A percentile compares a stretch with the other conserved stretches of the same genome.
Conservation (phyloP, 192 early-diverging fungal genomes). For the Entomortierella beljakovae region DNA sequence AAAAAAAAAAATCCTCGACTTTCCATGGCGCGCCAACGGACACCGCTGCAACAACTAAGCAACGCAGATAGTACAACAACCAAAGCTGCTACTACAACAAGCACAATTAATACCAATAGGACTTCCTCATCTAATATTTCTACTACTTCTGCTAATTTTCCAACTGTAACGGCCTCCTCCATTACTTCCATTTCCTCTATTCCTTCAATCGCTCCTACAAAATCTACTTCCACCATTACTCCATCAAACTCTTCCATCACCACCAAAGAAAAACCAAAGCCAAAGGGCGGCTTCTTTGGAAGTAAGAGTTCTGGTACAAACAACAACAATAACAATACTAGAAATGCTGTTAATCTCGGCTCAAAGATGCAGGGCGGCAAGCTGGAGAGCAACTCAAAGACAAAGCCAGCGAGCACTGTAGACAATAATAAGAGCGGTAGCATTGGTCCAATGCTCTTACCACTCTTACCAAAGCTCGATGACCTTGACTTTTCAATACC, state of each 20-base stretch:
- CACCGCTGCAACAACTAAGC: constrained; percentile 12
- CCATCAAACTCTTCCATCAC: not conserved
- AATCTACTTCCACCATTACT: constrained; percentile 7
- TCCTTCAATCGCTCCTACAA: constrained; percentile 11
- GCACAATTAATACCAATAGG: constrained; percentile 9
- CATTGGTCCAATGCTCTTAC: constrained; percentile 11
- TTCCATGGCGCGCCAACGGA: constrained; percentile 22
- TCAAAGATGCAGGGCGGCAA: constrained; percentile 5
- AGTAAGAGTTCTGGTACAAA: constrained; percentile 8
- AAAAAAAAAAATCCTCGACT: not conserved
- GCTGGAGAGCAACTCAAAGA: constrained; percentile 5
- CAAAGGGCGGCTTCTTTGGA: constrained; percentile 6
- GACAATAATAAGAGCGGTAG: not conserved
- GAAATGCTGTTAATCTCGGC: not conserved
- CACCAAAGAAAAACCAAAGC: not conserved
- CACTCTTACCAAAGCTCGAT: constrained; percentile 25
- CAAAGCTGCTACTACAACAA: not conserved
- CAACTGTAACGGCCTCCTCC: constrained; percentile 25
- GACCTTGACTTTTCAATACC: constrained; percentile 43
- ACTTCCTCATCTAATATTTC: constrained; percentile 8
- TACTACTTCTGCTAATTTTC: constrained; percentile 11
- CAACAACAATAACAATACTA: constrained; percentile 3
- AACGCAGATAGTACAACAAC: not conserved
- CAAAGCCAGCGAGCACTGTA: not conserved
- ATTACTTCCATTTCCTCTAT: constrained; percentile 29